Evolutionary conservation across 192 early-diverging fungal species (phyloP), one percentile per base, ranked within the genome.

Genomic region (Kappamyces sp.): DNA sequence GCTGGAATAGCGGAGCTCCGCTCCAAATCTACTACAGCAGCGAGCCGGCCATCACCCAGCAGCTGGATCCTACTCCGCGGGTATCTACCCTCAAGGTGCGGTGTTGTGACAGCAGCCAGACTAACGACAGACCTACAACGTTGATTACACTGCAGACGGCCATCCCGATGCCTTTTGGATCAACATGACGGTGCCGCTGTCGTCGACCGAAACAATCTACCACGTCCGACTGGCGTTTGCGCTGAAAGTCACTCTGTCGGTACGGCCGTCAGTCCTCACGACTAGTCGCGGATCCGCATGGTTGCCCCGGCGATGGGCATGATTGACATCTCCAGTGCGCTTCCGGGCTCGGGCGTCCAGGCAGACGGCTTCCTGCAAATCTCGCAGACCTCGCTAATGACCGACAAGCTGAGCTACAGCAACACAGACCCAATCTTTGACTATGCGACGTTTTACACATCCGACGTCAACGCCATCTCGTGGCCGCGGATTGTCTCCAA

Each of bases 91-190:
- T 3, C 30, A 49, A 3, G 3, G n/a, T n/a, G n/a, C n/a, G n/a
- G 4, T 36, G 31, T 15, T 54, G 29, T 43, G 29, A 1, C 11
- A 45, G 9, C 43, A 9, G 43, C 11, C n/a, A 11, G 11, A 45
- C n/a, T 45, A 45, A 11, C n/a, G 9, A 45, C 15, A 54, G 53
- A 32, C 53, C 30, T 54, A 43, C 40, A 38, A 54, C 31, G 36
- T 54, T 5, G 53, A 54, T 39, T 12, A 54, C 30, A 39, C 41
- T 54, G 4, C 53, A 37, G 53, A 54, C 31, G 53, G 53, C 4
- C 41, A 37, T 22, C 34, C 36, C 30, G 53, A 54, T 32, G 15
- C 31, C 4, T 0, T 54, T 39, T 54, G 53, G 53, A 32, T 54
- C 35, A 54, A 54, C 14, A 5, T 54, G 8, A 32, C 34, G 43